A percentile compares a stretch with the other conserved stretches of the same genome.
Evolutionary conservation across 768 basidiomycete genomes (phyloP).

Genomic region (Kwoniella pini): DNA sequence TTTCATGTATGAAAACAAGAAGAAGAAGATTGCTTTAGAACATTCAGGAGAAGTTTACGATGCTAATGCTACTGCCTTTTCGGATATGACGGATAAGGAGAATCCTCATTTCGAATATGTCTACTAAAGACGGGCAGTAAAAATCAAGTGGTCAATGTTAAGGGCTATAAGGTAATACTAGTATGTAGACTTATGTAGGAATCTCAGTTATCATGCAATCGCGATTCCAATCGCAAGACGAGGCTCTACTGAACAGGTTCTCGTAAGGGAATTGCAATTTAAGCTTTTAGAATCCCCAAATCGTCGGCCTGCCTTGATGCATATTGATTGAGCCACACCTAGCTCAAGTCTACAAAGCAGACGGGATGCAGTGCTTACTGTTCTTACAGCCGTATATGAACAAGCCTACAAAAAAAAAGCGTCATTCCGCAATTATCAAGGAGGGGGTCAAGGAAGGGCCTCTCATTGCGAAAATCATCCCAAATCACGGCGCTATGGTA

Average conservation of each 20-base stretch:
- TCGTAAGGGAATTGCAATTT: too few species aligned
- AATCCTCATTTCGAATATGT: conserved; percentile 36
- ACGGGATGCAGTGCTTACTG: conserved; percentile 16
- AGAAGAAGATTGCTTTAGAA: conserved; percentile 30
- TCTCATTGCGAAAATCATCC: too few species aligned
- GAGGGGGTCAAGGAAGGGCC: too few species aligned
- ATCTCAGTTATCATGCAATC: too few species aligned
- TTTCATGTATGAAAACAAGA: conserved; percentile 48
- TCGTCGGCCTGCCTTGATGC: conserved; percentile 15
- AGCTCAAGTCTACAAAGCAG: conserved; percentile 11
- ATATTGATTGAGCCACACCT: conserved; percentile 15
- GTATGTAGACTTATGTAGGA: too few species aligned
- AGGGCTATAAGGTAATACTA: neutral
- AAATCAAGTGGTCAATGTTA: neutral
- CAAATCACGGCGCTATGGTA: too few species aligned
- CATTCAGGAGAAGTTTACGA: conserved; percentile 8
- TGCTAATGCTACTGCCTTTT: conserved; percentile 45
- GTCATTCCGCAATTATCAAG: too few species aligned
- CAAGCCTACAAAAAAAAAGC: too few species aligned
- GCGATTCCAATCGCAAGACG: too few species aligned
- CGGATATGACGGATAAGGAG: conserved; percentile 51
- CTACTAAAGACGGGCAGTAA: neutral
- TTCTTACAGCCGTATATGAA: conserved; percentile 16
- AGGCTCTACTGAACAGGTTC: too few species aligned
- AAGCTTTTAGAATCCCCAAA: conserved; percentile 16